phyloP scores from a whole-genome alignment of 1,284 basidiomycete genomes.

The Heterobasidion parviporum region DNA sequence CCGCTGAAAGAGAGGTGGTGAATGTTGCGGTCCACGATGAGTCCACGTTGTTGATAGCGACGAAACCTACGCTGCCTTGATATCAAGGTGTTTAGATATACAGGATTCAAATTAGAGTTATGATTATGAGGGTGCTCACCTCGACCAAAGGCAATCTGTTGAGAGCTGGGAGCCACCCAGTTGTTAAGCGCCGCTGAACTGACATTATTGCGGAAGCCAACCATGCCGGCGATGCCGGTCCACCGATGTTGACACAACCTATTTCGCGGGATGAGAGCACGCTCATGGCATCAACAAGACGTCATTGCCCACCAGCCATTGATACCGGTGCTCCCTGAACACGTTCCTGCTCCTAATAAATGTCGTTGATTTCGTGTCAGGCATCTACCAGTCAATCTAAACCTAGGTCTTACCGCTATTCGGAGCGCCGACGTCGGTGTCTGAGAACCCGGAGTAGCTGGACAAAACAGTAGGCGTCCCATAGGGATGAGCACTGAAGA shows the following conservation, averaged over 20 bases:
- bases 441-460: constrained; percentile 42
- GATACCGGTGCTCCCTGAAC: constrained; percentile 40
- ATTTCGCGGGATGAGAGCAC: constrained; percentile 8
- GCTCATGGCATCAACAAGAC: not conserved
- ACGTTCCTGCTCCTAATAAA: constrained; percentile 38
- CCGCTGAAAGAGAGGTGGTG: constrained; percentile 44
- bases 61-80: constrained; percentile 45
- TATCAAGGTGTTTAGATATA: not conserved
- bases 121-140: constrained; percentile 25
- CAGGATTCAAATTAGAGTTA: not conserved
- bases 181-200: constrained; percentile 38
- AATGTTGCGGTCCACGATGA: constrained; percentile 46
- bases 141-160: constrained; percentile 57
- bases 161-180: constrained; percentile 46
- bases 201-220: constrained; percentile 56
- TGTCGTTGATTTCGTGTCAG: not conserved
- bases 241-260: constrained; percentile 58
- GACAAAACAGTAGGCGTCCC: constrained; percentile 60
- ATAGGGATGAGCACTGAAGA: constrained; percentile 46
- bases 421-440: constrained; percentile 43
- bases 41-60: constrained; percentile 59
- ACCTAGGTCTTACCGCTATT: constrained; percentile 22
- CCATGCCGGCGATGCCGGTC: constrained; percentile 50
- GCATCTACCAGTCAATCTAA: not conserved
- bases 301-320: constrained; percentile 35